Conservation (phyloP, 495 filamentous ascomycete species). For the Xylona heveae region DNA sequence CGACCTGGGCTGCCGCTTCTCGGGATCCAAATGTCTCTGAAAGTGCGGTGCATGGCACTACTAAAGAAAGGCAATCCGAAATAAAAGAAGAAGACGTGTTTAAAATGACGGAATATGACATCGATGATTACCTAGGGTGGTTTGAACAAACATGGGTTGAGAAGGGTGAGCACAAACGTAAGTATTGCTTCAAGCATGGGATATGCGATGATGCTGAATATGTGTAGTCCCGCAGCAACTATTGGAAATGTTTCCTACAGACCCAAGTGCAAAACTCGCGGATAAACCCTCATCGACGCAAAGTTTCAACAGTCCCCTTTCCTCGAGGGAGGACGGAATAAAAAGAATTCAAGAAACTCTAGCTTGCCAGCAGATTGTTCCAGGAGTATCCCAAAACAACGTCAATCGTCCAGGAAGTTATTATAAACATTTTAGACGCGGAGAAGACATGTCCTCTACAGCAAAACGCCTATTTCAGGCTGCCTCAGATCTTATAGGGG, state of each 20-base stretch:
- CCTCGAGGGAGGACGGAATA: conserved; percentile 3
- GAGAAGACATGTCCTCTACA: conserved; percentile 30
- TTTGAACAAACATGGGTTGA: conserved; percentile 57
- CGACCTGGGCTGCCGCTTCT: conserved; percentile 37
- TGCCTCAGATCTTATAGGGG: conserved; percentile 26
- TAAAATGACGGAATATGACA: conserved; percentile 37
- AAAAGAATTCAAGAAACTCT: too few species aligned
- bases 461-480: conserved; percentile 32
- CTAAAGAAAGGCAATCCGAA: too few species aligned
- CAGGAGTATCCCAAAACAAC: neutral
- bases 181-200: neutral
- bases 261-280: too few species aligned
- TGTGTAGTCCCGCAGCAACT: conserved; percentile 16
- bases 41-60: too few species aligned
- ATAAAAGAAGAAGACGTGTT: conserved; percentile 48
- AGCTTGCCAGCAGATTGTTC: neutral
- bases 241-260: conserved; percentile 23
- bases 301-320: too few species aligned
- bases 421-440: conserved; percentile 33
- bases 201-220: neutral
- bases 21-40: too few species aligned
- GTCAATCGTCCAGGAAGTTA: conserved; percentile 26
- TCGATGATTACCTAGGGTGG: conserved; percentile 80
- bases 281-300: too few species aligned
- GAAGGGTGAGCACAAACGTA: conserved; percentile 22